Base-by-base conservation (phyloP, 495 filamentous ascomycete genomes). In the Daldinia concentrica region DNA sequence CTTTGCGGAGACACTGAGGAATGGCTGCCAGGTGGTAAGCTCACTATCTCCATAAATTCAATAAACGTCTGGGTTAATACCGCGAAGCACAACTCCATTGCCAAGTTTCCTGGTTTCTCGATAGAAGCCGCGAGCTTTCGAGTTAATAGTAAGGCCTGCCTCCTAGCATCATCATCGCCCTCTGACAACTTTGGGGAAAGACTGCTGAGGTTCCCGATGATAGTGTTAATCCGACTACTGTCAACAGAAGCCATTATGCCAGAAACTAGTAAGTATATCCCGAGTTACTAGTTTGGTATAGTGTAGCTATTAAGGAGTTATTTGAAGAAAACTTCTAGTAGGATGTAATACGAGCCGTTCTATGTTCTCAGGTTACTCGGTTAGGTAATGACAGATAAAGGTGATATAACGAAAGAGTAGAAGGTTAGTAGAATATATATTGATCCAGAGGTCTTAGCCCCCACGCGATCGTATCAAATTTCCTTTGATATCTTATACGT, bases 31-130 rank as follows among this genome's bases (percentile, higher is more conserved):
- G 37, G 12, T n/a, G 19, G 17, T 63, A 17, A 65, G 48, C 36
- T 17, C 34, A 34, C 8, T 2, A 29, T 6, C 1, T 32, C 29
- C 14, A 19, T 15, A 45, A 32, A 7, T 6, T 17, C 19, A 27
- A 15, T 9, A 17, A 29, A 5, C 2, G 3, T 29, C 17, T 19
- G 27, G 26, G 30, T 24, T n/a, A 45, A 12, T 75, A 77, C 75
- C 26, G 66, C 41, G 59, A 63, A 71, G 0, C 51, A 51, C 22
- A 77, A 27, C 5, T 66, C 50, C 6, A 73, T 45, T 1, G 75
- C 73, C 29, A 19, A 30, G 24, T 73, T 58, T 63, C 60, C 56
- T n/a, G 75, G 75, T 27, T 69, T 14, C 37, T 77, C 72, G 12
- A 77, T 69, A 2, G 29, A 26, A 9, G 60, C 27, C 3, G 64